These are phyloP conservation scores for Eucalyptus marginata DNA, from an alignment of 345 rosid genomes.

Conservation along the genomic window DNA sequence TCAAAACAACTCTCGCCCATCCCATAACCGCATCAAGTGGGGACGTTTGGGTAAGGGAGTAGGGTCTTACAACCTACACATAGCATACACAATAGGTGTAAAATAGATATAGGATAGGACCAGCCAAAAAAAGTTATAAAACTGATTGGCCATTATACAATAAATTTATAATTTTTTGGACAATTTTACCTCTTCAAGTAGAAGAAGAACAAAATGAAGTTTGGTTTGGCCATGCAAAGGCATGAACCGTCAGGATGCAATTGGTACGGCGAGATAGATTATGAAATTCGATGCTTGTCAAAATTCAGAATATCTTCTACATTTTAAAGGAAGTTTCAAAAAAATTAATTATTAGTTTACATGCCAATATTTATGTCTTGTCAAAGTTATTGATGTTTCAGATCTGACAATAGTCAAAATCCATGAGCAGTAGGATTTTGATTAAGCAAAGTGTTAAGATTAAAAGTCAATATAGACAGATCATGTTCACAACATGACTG, in stretches of 20 bases:
- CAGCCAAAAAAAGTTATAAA: too few relatives aligned
- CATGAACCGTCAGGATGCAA: background rate
- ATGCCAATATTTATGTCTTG: background rate
- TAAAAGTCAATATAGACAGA: background rate
- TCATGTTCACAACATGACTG: background rate
- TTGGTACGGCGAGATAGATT: background rate
- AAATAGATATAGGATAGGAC: too few relatives aligned
- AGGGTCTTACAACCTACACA: too few relatives aligned
- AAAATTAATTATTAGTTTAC: background rate
- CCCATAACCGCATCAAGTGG: fast-evolving
- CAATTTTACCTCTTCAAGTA: background rate
- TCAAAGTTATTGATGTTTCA: background rate
- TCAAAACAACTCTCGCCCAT: too few relatives aligned
- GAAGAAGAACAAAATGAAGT: background rate
- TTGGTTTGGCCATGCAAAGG: background rate
- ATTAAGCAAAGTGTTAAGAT: background rate
- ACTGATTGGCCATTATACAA: fast-evolving
- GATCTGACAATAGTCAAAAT: background rate
- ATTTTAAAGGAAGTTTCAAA: background rate
- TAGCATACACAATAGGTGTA: too few relatives aligned
- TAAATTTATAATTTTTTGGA: background rate
- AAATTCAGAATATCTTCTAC: background rate
- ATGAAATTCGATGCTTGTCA: background rate
- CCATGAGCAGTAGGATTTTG: background rate
- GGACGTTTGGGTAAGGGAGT: too few relatives aligned